Base-by-base conservation (phyloP, 2,329 filamentous ascomycete species). In the Nemania sp. region DNA sequence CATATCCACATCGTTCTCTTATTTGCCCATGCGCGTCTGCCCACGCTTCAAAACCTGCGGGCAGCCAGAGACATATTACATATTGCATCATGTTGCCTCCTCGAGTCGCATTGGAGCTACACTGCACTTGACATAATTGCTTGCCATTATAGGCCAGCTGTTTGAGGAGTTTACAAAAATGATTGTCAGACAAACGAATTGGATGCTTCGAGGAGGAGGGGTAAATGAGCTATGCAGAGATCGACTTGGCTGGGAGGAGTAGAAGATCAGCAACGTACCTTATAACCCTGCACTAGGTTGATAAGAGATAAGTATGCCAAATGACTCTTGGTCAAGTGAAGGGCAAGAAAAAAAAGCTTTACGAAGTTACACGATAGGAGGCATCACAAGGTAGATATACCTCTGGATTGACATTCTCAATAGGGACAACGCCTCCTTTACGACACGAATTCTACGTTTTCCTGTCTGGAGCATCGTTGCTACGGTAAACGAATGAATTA, bases 191-290 rank as follows among this genome's bases (percentile, higher is more conserved):
- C 28, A 34, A 28, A 19, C 47, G 41, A 37, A 43, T 30, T 15
- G 56, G n/a, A n/a, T n/a, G n/a, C n/a, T n/a, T n/a, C n/a, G 42
- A 48, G 31, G 42, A 39, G 36, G 34, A 45, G 49, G 39, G 51
- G 40, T 41, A 50, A 47, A 36, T 31, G 52, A 50, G 37, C 34
- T 43, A 17, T 28, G 43, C 22, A 41, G 36, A 42, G 52, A 60
- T 58, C 57, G 37, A 49, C 54, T 48, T 46, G 31, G 42, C 46
- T 22, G 24, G n/a, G 49, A 41, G 17, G 28, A 61, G 52, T 20
- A 52, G 56, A 55, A 57, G 57, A 61, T 64, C 54, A 52, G 57
- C 54, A 58, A 66, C 63, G 52, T 66, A 67, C 64, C 62, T 66
- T 19, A 34, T 34, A 15, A 43, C 48, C 26, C 37, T 43, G 41